These are phyloP conservation scores for Brettanomyces anomalus DNA, from an alignment of 805 yeast genomes.

Conservation along the genomic window DNA sequence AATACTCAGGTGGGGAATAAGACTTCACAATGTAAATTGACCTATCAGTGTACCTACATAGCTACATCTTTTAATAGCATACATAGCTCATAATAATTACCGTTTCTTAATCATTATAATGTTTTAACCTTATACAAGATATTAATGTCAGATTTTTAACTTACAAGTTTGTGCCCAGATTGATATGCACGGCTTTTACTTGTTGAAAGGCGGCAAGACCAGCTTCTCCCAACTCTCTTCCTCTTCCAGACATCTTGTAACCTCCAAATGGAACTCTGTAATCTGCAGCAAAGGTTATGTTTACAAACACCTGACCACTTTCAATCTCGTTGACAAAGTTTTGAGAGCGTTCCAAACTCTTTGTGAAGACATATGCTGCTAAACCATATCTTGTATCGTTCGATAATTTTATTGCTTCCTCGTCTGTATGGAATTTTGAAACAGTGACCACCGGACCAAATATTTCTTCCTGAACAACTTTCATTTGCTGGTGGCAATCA, in stretches of 20 bases:
- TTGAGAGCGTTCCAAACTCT: slow-evolving; percentile 63
- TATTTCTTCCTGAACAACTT: slow-evolving; percentile 67
- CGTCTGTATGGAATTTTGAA: slow-evolving; percentile 71
- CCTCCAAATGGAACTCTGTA: slow-evolving; percentile 90
- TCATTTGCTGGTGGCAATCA: slow-evolving; percentile 58
- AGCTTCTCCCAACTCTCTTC: slow-evolving; percentile 88
- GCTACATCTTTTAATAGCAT: no score
- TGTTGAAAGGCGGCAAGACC: slow-evolving; percentile 82
- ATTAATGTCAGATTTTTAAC: no score
- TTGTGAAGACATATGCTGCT: slow-evolving; percentile 87
- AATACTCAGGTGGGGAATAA: no score
- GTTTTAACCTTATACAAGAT: no score
- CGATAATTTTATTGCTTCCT: slow-evolving; percentile 70
- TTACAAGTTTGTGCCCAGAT: slow-evolving; percentile 22
- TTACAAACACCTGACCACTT: slow-evolving; percentile 90
- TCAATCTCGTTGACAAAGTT: slow-evolving; percentile 65
- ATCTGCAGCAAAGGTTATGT: slow-evolving; percentile 85
- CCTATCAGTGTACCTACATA: no score
- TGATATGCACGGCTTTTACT: slow-evolving; percentile 70
- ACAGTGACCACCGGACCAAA: slow-evolving; percentile 90
- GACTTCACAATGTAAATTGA: no score
- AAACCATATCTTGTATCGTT: slow-evolving; percentile 80
- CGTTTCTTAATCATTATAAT: no score
- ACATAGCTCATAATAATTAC: no score
- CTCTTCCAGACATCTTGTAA: slow-evolving; percentile 81